These are phyloP conservation scores for Aspergillus panamensis DNA, from an alignment of 495 filamentous ascomycete genomes.

Conservation along the genomic window DNA sequence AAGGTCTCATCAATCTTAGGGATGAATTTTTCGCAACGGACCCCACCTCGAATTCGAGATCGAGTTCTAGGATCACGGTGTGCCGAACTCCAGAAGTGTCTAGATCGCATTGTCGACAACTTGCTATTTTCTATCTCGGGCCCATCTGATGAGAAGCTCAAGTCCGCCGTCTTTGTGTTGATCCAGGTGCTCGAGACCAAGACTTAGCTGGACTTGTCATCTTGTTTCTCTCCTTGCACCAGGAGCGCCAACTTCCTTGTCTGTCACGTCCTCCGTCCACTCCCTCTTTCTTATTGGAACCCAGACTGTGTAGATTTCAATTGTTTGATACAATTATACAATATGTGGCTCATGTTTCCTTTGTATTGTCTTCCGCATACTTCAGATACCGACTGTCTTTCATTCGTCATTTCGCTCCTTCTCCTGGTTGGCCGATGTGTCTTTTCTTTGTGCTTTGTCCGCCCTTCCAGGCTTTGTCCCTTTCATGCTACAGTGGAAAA, in stretches of 20 bases:
- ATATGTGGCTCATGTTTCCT: neutral
- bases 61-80: constrained; percentile 33
- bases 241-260: constrained; percentile 1
- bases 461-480: neutral
- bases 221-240: constrained; percentile 10
- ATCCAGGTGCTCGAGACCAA: constrained; percentile 43
- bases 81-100: constrained; percentile 31
- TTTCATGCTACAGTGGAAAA: constrained; percentile 13
- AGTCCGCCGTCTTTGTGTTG: constrained; percentile 41
- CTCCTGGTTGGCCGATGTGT: neutral
- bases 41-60: constrained; percentile 31
- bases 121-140: constrained; percentile 40
- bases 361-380: constrained; percentile 4
- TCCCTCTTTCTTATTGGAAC: constrained; percentile 3
- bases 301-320: constrained; percentile 13
- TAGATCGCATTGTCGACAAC: constrained; percentile 43
- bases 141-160: constrained; percentile 35
- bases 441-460: constrained; percentile 3
- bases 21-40: constrained; percentile 30
- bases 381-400: neutral
- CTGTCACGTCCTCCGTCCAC: constrained; percentile 1
- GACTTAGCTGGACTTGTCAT: constrained; percentile 16
- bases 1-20: constrained; percentile 38
- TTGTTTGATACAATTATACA: neutral
- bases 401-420: neutral